These are phyloP conservation scores for Pseudogymnoascus sp. DNA, from an alignment of 2,329 filamentous ascomycete species.

Conservation along the genomic window DNA sequence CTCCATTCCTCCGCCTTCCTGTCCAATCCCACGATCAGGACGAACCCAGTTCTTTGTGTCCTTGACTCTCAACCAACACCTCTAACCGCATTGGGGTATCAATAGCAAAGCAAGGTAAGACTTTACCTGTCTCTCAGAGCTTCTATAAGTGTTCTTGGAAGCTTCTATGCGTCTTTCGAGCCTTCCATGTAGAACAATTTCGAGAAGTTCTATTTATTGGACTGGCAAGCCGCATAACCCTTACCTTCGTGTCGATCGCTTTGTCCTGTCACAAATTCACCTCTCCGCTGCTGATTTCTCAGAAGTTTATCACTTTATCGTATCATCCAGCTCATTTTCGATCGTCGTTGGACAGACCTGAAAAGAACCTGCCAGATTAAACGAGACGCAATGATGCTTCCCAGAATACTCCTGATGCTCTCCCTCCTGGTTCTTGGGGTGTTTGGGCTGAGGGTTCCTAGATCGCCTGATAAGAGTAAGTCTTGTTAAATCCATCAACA, in stretches of 20 bases:
- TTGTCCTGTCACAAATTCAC: background rate
- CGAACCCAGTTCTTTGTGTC: background rate
- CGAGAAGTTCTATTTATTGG: background rate
- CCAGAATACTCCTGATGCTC: background rate
- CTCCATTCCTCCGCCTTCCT: background rate
- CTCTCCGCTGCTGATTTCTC: background rate
- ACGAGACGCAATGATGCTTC: background rate
- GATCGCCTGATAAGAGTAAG: background rate
- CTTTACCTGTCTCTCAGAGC: background rate
- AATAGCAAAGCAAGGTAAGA: constrained; percentile 10
- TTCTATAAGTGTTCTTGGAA: constrained; percentile 9
- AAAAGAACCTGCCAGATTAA: background rate
- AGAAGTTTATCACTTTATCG: background rate
- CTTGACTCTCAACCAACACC: constrained; percentile 3
- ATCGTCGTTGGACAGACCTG: background rate
- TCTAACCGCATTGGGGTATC: constrained; percentile 7
- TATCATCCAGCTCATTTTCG: background rate
- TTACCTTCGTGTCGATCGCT: background rate
- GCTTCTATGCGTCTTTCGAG: background rate
- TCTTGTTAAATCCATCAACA: background rate
- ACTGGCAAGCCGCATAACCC: background rate
- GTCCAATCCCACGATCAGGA: background rate
- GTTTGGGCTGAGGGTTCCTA: background rate
- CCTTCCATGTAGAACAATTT: background rate
- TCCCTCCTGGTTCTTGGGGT: background rate